These are phyloP conservation scores for Theileria equi DNA, from an alignment of 169 alveolate species.

Conservation along the genomic window DNA sequence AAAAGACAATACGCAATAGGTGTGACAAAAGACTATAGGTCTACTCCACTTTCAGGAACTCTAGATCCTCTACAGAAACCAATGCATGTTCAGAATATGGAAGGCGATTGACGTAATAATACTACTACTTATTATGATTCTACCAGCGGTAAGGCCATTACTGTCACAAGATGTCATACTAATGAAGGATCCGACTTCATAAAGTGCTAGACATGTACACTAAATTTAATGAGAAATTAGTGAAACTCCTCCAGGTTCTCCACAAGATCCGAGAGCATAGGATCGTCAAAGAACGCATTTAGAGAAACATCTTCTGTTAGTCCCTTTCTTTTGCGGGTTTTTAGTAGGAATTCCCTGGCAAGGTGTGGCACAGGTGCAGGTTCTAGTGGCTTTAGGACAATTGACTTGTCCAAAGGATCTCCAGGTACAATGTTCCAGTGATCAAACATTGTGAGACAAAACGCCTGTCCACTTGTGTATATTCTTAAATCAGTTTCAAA, in stretches of 20 bases:
- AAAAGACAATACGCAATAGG: no score
- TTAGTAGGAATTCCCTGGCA: conserved; percentile 97
- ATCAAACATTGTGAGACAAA: conserved; percentile 93
- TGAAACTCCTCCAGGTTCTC: conserved; percentile 64
- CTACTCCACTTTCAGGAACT: no score
- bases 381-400: conserved; percentile 91
- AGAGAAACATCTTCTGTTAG: conserved; percentile 83
- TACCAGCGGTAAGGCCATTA: no score
- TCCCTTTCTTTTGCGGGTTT: conserved; percentile 96
- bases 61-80: no score
- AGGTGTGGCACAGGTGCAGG: conserved; percentile 96
- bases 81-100: no score
- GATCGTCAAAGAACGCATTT: conserved; percentile 86
- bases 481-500: conserved; percentile 98
- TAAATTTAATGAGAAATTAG: no score
- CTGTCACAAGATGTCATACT: no score
- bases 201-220: no score
- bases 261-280: conserved; percentile 67
- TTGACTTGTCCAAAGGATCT: conserved; percentile 97
- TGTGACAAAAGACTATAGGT: no score
- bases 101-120: no score
- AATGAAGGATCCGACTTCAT: no score
- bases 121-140: no score
- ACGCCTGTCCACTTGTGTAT: conserved; percentile 96
- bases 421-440: conserved; percentile 98